Base-by-base conservation (phyloP, 805 yeast genomes). In the Dipodascopsis uninucleata region DNA sequence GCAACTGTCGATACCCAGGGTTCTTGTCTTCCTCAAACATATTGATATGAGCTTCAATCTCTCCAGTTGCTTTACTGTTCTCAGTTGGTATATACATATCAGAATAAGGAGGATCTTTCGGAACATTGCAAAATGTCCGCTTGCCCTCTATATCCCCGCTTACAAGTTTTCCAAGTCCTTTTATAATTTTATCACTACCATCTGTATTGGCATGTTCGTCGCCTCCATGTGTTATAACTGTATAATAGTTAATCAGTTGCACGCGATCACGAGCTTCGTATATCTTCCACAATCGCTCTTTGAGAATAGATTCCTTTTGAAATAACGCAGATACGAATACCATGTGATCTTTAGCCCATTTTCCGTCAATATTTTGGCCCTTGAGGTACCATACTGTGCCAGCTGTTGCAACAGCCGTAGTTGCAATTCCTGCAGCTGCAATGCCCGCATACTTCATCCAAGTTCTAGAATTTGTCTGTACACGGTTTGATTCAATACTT, bases 351-450 rank as follows among this genome's bases (percentile, higher is more conserved):
- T 43, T 41, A 2, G 47, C 55, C 55, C 55, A 51, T 26, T 36
- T 39, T 10, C 37, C 9, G 21, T 51, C 54, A 33, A 51, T 35
- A 12, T 49, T 40, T 29, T 51, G 43, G 14, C 45, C 39, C 34
- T 51, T 51, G 24, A 49, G 22, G 26, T 51, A 51, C 54, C 49
- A 44, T 24, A 49, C 53, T 18, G 55, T 43, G 12, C 54, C 55
- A 9, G 49, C 55, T 3, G 45, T 50, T 17, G 49, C 55, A 2
- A 49, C 55, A 2, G 55, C 55, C 2, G 55, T 41, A 14, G 53
- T 41, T 29, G 46, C 47, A 12, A 43, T 28, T 2, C 52, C 55
- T 1, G 54, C 55, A 3, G 50, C 55, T 1, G 52, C 35, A 22
- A 50, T 20, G 1, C 54, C 54, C 2, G 47, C 47, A 8, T 47